These are phyloP conservation scores for Ganoderma meredithae DNA, from an alignment of 1,284 basidiomycete genomes.

Conservation along the genomic window DNA sequence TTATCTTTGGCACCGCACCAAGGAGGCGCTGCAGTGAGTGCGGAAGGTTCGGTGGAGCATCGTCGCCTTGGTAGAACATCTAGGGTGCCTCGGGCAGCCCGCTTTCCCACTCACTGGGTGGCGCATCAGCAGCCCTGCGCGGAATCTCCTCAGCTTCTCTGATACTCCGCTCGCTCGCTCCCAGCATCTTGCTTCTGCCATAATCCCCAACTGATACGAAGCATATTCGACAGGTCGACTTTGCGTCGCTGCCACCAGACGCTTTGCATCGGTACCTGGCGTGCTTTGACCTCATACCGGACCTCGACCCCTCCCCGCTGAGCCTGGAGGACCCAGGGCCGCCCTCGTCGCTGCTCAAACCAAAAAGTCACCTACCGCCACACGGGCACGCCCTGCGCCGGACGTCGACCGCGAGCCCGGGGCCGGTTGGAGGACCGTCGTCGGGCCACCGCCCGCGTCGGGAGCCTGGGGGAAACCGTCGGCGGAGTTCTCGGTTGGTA, in stretches of 20 bases:
- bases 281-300: conserved; percentile 73
- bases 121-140: conserved; percentile 8
- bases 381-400: conserved; percentile 49
- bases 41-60: conserved; percentile 17
- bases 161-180: conserved; percentile 8
- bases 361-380: conserved; percentile 30
- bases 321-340: conserved; percentile 70
- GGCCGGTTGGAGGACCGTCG: conserved; percentile 50
- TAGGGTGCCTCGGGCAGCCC: conserved; percentile 7
- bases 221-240: conserved; percentile 64
- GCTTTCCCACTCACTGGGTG: background rate
- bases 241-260: conserved; percentile 64
- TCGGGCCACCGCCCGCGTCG: conserved; percentile 75
- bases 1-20: background rate
- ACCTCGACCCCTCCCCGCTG: conserved; percentile 73
- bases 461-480: conserved; percentile 61
- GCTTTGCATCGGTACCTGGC: conserved; percentile 73
- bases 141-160: background rate
- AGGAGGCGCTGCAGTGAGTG: conserved; percentile 2
- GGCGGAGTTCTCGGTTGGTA: conserved; percentile 70
- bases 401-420: conserved; percentile 39
- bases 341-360: conserved; percentile 63
- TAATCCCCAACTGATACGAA: conserved; percentile 23
- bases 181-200: conserved; percentile 18
- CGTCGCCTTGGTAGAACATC: conserved; percentile 26